Conservation (phyloP, 768 basidiomycete genomes). For the Sutorius australiensis region DNA sequence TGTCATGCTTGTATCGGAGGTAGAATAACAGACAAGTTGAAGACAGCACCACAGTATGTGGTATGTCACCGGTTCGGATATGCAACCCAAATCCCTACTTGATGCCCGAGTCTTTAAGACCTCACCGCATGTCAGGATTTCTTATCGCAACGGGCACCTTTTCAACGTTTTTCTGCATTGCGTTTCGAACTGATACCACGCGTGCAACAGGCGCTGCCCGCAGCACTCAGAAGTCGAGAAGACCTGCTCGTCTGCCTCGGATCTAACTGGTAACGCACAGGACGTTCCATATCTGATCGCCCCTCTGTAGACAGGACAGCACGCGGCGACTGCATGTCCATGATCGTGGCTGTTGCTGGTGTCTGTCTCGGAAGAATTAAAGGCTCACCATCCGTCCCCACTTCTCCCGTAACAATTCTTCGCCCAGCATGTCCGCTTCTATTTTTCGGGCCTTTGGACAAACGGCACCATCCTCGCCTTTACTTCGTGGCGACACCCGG, state of each 20-base stretch:
- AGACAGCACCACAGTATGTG: not conserved
- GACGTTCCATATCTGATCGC: constrained; percentile 13
- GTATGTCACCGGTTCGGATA: not conserved
- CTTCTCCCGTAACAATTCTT: not conserved
- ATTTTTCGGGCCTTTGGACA: constrained; percentile 22
- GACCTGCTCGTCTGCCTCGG: not conserved
- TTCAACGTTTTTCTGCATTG: constrained; percentile 7
- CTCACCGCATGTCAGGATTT: not conserved
- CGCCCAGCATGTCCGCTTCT: constrained; percentile 17
- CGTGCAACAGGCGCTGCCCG: not conserved
- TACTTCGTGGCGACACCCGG: constrained; percentile 11
- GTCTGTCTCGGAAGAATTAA: constrained; percentile 10
- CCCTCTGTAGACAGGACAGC: not conserved
- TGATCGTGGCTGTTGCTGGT: constrained; percentile 12
- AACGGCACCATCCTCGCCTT: constrained; percentile 3
- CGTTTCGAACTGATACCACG: not conserved
- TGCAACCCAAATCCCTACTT: not conserved
- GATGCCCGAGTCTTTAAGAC: not conserved
- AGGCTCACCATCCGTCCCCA: not conserved
- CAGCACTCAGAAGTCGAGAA: constrained; percentile 23
- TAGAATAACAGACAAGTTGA: not conserved
- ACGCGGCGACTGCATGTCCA: constrained; percentile 20
- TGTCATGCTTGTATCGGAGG: not conserved
- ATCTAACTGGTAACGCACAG: constrained; percentile 7
- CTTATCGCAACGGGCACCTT: not conserved